Base-by-base conservation (phyloP, 805 yeast genomes). In the Wickerhamiella bombiphila region DNA sequence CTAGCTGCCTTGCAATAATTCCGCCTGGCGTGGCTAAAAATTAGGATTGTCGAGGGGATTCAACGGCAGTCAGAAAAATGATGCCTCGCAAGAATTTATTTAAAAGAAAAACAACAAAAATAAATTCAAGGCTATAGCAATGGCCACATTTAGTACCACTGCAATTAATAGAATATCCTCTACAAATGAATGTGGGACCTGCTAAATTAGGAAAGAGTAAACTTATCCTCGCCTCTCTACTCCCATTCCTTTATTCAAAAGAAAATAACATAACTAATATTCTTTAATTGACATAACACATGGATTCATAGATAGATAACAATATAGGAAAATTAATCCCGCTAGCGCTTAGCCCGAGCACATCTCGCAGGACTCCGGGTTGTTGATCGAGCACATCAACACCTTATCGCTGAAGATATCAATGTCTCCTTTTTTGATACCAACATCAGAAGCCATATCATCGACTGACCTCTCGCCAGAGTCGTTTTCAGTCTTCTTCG, bases 281-380 rank as follows among this genome's bases (percentile, higher is more conserved):
- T n/a, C n/a, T n/a, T n/a, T n/a, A n/a, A n/a, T n/a, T n/a, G n/a
- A n/a, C n/a, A n/a, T n/a, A 24, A 24, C 26, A 24, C 26, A 24
- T 13, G 13, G 9, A 24, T 24, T 9, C 26, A 24, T 24, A 24
- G 11, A 24, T 24, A 24, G 13, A 9, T 13, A 24, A 9, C 26
- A 9, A 13, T 24, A 24, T 24, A 24, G 9, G 26, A 5, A 29
- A 11, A 15, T 16, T 15, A 22, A 7, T 24, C 26, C 9, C 9
- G 13, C 26, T 24, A 24, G n/a, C 26, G n/a, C n/a, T 44, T 64
- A 91, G 66, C 97, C 97, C 42, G 97, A 88, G 68, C 98, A 91
- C 97, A 91, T 91, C 56, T 88, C 88, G 65, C 98, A 88, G 36
- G 97, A 74, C 65, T 82, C 97, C 42, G 96, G 96, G 66, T 91